Evolutionary conservation across 73 alveolate species (phyloP).

Genomic region (Paraurostyla sp.): DNA sequence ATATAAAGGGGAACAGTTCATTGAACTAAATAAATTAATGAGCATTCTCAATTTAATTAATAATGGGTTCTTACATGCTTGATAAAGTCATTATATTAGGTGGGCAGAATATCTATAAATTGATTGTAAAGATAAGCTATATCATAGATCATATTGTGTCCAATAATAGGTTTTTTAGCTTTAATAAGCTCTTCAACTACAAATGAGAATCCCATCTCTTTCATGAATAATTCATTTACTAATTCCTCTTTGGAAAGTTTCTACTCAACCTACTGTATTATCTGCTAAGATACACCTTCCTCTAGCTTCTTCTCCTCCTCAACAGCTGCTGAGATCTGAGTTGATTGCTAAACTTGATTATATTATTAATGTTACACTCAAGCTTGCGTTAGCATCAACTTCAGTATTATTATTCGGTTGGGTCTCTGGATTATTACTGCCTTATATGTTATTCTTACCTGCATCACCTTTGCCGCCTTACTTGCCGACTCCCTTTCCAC

Average conservation of each 20-base stretch:
- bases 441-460: too few relatives aligned
- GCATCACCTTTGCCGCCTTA: too few relatives aligned
- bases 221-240: constrained; percentile 44
- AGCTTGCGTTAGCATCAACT: too few relatives aligned
- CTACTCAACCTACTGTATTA: too few relatives aligned
- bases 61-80: constrained; percentile 1
- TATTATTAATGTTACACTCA: too few relatives aligned
- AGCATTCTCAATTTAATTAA: background rate
- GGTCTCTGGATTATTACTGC: too few relatives aligned
- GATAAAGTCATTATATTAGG: constrained; percentile 78
- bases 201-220: constrained; percentile 86
- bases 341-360: background rate
- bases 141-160: constrained; percentile 90
- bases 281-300: background rate
- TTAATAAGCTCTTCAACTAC: constrained; percentile 79
- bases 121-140: constrained; percentile 85
- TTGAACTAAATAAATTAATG: constrained; percentile 28
- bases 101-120: constrained; percentile 91
- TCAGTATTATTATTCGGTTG: too few relatives aligned
- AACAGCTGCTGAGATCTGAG: background rate
- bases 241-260: background rate
- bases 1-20: constrained; percentile 50
- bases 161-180: constrained; percentile 85
- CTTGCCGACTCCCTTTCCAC: too few relatives aligned
- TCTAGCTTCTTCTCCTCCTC: background rate